phyloP scores from a whole-genome alignment of 116 monocot species.

The Trichopus zeylanicus region DNA sequence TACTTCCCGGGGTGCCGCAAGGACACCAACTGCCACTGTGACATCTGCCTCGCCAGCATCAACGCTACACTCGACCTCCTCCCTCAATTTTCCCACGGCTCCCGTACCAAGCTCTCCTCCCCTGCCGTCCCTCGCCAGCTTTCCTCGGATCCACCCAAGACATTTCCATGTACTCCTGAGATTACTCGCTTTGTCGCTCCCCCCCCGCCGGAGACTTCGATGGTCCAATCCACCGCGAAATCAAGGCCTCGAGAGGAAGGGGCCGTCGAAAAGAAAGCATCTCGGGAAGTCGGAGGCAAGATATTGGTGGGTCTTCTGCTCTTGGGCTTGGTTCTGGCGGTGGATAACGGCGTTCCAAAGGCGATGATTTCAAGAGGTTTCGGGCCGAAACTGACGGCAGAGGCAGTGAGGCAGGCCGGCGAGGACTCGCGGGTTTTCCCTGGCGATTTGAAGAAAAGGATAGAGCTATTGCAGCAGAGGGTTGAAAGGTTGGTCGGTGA shows the following conservation, averaged over 20 bases:
- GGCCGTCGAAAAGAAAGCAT: neutral
- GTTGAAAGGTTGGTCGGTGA: neutral
- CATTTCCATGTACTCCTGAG: neutral
- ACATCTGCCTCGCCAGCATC: conserved; percentile 88
- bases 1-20: conserved; percentile 85
- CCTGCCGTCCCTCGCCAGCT: neutral
- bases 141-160: neutral
- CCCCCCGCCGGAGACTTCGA: conserved; percentile 11
- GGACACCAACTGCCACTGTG: conserved; percentile 77
- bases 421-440: neutral
- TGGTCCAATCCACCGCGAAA: conserved; percentile 34
- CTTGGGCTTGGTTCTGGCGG: conserved; percentile 12
- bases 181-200: conserved; percentile 2
- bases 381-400: conserved; percentile 28
- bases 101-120: conserved; percentile 16
- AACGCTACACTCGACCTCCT: conserved; percentile 75
- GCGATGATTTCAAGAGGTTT: conserved; percentile 10
- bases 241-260: conserved; percentile 16
- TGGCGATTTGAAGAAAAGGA: neutral
- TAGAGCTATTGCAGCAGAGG: neutral
- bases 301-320: conserved; percentile 16
- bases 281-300: neutral
- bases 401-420: conserved; percentile 14
- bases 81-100: conserved; percentile 18
- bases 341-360: conserved; percentile 28